Conservation (phyloP, 768 basidiomycete species). For the Boletus sensibilis region DNA sequence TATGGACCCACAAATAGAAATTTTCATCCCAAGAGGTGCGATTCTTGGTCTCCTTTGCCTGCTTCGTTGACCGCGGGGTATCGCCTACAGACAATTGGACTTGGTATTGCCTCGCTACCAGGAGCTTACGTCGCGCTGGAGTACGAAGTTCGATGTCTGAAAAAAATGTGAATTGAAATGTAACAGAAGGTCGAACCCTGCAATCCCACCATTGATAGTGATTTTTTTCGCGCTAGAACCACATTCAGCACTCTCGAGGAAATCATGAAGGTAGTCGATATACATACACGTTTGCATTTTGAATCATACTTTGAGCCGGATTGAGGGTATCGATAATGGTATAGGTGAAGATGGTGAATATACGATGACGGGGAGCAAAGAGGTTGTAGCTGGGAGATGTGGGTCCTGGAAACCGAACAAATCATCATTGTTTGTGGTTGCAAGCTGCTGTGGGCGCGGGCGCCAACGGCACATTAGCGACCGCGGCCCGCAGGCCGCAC, state of each 20-base stretch:
- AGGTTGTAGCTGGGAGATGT: not conserved
- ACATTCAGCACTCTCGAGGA: not conserved
- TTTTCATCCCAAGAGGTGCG: constrained; percentile 10
- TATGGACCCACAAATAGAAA: constrained; percentile 17
- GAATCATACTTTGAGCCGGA: not conserved
- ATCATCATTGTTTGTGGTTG: constrained; percentile 15
- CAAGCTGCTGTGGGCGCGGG: constrained; percentile 17
- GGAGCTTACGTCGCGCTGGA: not conserved
- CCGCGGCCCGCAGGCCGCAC: not conserved
- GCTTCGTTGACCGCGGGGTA: constrained; percentile 15
- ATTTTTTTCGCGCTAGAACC: constrained; percentile 9
- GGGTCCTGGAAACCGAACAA: constrained; percentile 9
- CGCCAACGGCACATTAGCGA: constrained; percentile 5
- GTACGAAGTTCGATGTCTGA: constrained; percentile 15
- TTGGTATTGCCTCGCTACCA: constrained; percentile 9
- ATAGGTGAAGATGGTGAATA: not conserved
- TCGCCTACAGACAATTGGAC: constrained; percentile 10
- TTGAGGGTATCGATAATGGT: constrained; percentile 2
- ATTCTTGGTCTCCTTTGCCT: constrained; percentile 10
- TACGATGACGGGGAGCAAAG: not conserved
- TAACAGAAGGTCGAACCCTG: not conserved
- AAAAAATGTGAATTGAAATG: not conserved
- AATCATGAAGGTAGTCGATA: not conserved
- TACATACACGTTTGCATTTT: constrained; percentile 5
- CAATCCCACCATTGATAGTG: constrained; percentile 8